phyloP scores from a whole-genome alignment of 2,329 filamentous ascomycete genomes.

The Emmonsiellopsis sp. region DNA sequence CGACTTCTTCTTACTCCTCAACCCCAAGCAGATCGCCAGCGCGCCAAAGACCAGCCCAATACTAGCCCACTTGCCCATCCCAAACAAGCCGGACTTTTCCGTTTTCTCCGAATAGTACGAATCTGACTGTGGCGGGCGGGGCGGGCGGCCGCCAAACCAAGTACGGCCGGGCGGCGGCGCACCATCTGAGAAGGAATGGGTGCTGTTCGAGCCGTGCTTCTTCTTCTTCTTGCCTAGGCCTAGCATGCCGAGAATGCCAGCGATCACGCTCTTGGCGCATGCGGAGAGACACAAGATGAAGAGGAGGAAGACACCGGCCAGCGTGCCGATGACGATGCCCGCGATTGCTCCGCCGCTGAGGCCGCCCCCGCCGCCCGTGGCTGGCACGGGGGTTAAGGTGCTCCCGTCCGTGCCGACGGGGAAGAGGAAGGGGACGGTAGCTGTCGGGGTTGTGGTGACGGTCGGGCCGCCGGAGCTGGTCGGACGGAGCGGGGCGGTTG shows the following conservation, averaged over 20 bases:
- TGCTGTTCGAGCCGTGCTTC: conserved; percentile 23
- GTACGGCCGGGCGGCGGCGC: conserved; percentile 24
- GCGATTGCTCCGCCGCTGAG: conserved; percentile 43
- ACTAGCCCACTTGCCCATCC: conserved; percentile 30
- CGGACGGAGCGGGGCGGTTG: conserved; percentile 33
- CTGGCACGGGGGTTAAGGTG: conserved; percentile 25
- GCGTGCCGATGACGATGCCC: conserved; percentile 42
- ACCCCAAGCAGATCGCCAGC: conserved; percentile 36
- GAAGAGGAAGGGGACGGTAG: conserved; percentile 37
- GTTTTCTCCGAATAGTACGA: conserved; percentile 16
- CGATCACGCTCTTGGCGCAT: conserved; percentile 34
- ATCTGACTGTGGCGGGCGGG: conserved; percentile 24
- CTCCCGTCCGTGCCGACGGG: conserved; percentile 36
- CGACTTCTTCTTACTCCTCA: conserved; percentile 34
- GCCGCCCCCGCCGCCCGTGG: conserved; percentile 24
- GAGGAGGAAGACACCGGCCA: conserved; percentile 37
- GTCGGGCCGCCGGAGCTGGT: conserved; percentile 36
- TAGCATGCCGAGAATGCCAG: conserved; percentile 33
- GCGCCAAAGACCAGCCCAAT: conserved; percentile 36
- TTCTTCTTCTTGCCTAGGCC: conserved; percentile 29
- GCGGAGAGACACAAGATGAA: conserved; percentile 36
- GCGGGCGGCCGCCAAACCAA: conserved; percentile 11
- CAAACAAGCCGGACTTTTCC: conserved; percentile 26
- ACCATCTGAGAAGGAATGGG: neutral
- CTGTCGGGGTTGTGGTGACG: conserved; percentile 35